phyloP scores from a whole-genome alignment of 331 rosid genomes.

The Acacia concinna region DNA sequence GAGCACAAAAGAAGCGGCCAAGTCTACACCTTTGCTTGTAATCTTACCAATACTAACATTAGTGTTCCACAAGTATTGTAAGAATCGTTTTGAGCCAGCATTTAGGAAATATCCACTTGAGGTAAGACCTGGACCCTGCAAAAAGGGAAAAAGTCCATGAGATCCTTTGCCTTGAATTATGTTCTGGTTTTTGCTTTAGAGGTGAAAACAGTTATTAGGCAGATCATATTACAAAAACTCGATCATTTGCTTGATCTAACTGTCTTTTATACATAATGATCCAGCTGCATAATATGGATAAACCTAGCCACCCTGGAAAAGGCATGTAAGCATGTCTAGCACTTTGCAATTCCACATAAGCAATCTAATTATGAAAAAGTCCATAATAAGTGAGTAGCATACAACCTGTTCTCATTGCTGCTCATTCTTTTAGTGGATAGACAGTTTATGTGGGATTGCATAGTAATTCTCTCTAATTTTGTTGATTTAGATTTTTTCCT shows the following conservation, averaged over 20 bases:
- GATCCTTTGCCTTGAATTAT: background rate
- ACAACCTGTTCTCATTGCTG: background rate
- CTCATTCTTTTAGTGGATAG: no score
- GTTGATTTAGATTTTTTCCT: background rate
- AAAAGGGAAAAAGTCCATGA: slow-evolving; percentile 7
- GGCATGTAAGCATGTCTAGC: background rate
- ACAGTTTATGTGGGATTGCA: background rate
- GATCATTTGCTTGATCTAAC: background rate
- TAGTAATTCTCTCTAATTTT: background rate
- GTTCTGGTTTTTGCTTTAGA: slow-evolving; percentile 16
- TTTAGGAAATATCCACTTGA: slow-evolving; percentile 86
- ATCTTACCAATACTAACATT: slow-evolving; percentile 74
- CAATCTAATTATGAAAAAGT: background rate
- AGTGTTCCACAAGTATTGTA: slow-evolving; percentile 85
- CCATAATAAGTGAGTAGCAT: background rate
- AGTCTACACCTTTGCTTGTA: slow-evolving; percentile 86
- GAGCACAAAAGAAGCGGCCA: slow-evolving; percentile 94
- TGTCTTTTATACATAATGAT: background rate
- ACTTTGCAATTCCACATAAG: background rate
- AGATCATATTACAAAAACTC: background rate
- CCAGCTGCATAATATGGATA: background rate
- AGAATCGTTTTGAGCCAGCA: slow-evolving; percentile 87
- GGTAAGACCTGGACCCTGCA: slow-evolving; percentile 46
- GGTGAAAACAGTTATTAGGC: background rate
- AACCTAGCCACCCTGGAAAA: background rate